phyloP scores from a whole-genome alignment of 805 yeast genomes.

The Candida insectalens region DNA sequence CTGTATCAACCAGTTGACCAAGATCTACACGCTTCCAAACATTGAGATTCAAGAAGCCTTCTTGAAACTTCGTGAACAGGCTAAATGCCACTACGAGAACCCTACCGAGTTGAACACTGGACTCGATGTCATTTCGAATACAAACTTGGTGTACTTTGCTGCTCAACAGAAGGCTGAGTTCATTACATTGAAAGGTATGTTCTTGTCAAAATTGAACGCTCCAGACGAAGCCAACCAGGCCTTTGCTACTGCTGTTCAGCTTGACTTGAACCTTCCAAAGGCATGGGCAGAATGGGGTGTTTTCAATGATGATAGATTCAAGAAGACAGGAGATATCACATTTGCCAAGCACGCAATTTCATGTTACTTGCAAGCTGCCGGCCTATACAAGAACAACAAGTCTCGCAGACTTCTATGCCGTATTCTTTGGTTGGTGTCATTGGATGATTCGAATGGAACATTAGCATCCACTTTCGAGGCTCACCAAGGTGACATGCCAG shows the following conservation, averaged over 20 bases:
- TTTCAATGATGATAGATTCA: conserved; percentile 81
- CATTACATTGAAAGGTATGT: conserved; percentile 96
- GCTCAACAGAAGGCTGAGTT: conserved; percentile 98
- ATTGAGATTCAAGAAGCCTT: conserved; percentile 98
- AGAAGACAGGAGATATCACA: conserved; percentile 68
- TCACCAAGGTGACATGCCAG: conserved; percentile 93
- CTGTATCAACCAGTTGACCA: conserved; percentile 83
- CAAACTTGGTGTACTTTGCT: conserved; percentile 91
- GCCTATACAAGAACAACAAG: conserved; percentile 86
- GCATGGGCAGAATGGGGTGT: conserved; percentile 99
- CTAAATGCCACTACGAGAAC: conserved; percentile 93
- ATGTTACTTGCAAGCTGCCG: conserved; percentile 96
- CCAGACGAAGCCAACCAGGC: conserved; percentile 96
- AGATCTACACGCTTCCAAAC: conserved; percentile 91
- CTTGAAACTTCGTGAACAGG: conserved; percentile 90
- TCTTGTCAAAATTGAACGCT: conserved; percentile 80
- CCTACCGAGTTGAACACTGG: conserved; percentile 89
- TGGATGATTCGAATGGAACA: conserved; percentile 79
- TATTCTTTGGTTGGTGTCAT: conserved; percentile 84
- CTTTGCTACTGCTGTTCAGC: conserved; percentile 94
- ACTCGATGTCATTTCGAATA: conserved; percentile 90
- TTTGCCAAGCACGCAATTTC: conserved; percentile 91
- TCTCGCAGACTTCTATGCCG: conserved; percentile 82
- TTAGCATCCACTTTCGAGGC: conserved; percentile 82
- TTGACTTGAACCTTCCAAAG: conserved; percentile 86